A percentile compares a stretch with the other conserved stretches of the same genome.
Conservation (phyloP, 768 basidiomycete species). For the Leucocoprinus sp. region DNA sequence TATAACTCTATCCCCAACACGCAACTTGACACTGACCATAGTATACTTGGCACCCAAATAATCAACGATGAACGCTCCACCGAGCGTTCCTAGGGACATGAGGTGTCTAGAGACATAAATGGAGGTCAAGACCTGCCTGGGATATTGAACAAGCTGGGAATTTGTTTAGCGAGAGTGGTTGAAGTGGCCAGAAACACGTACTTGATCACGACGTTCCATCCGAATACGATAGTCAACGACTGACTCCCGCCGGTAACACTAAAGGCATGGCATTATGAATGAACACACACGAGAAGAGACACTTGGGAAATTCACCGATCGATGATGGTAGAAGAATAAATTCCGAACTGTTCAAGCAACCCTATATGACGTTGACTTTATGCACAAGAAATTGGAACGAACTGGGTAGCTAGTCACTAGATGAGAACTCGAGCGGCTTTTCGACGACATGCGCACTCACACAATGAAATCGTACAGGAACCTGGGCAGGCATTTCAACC, state of each 20-base stretch:
- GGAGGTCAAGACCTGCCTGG: conserved; percentile 20
- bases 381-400: conserved; percentile 18
- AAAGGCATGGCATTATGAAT: background rate
- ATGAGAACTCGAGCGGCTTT: background rate
- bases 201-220: conserved; percentile 85
- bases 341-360: conserved; percentile 46
- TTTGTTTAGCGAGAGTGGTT: background rate
- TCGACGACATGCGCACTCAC: conserved; percentile 29
- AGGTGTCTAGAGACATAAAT: conserved; percentile 32
- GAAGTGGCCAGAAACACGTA: conserved; percentile 23
- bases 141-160: conserved; percentile 29
- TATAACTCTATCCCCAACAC: background rate
- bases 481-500: conserved; percentile 21
- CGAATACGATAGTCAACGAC: conserved; percentile 57
- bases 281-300: background rate
- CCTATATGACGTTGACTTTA: background rate
- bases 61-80: conserved; percentile 72
- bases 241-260: conserved; percentile 51
- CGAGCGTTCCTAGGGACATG: conserved; percentile 49
- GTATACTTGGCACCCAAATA: conserved; percentile 67
- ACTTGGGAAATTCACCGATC: conserved; percentile 34
- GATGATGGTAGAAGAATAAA: conserved; percentile 75
- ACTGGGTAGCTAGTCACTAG: conserved; percentile 48
- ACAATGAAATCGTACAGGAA: conserved; percentile 79
- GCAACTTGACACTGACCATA: conserved; percentile 43